Base-by-base conservation (phyloP, 176 grass and related monocot genomes). In the Pharus latifolius region DNA sequence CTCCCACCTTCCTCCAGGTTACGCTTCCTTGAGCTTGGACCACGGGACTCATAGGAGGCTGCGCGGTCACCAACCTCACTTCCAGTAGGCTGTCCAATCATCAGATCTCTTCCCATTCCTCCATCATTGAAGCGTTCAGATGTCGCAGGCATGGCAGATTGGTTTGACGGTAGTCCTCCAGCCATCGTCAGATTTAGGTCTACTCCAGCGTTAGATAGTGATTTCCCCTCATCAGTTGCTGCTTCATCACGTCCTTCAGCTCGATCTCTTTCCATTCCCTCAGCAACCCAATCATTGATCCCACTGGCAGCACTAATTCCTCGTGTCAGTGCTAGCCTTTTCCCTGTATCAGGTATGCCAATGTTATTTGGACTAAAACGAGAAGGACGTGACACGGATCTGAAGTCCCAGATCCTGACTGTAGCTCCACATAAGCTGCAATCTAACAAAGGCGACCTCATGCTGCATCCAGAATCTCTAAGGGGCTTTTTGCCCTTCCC, bases 61-160 rank as follows among this genome's bases (percentile, higher is more conserved):
- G 87, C 95, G 70, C 84, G 88, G 65, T 93, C 95, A 78, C 95
- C 95, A 73, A 98, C 87, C 82, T 98, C 95, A 85, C 95, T 98
- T 76, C 95, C 84, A 63, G 95, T 81, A 72, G 95, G 90, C 53
- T 91, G 90, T 55, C 90, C 95, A 48, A 98, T 98, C 84, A 98
- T 98, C 45, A 98, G 70, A 91, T 98, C 87, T 37, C 87, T 93
- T 42, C 95, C 95, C 95, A 93, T 85, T 49, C 78, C 87, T 42
- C 74, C 89, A 76, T 85, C 78, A 42, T 72, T 59, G 37, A 81
- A 81, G 49, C 63, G 67, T 33, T 83, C 81, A 10, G 83, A 85
- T 19, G 62, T 60, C 70, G 64, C 47, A 64, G 71, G 87, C 7
- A 78, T 56, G 28, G 37, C 67, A 63, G 77, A 84, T 73, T 85